Base-by-base conservation (phyloP, 2,329 filamentous ascomycete genomes). In the Coleophoma eucalyptorum region DNA sequence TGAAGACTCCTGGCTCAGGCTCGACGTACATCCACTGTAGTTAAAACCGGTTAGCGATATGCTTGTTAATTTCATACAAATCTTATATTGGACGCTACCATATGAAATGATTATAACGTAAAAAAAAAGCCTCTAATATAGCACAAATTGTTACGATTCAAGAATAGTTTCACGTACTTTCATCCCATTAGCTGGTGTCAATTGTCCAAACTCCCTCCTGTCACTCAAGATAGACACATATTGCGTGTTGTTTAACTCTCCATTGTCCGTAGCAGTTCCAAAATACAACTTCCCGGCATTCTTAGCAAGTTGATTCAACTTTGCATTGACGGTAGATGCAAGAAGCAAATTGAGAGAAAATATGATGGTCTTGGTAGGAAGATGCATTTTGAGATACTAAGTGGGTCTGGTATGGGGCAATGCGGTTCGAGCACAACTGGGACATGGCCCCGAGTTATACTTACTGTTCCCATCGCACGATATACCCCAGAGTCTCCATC, bases 171-270 rank as follows among this genome's bases (percentile, higher is more conserved):
- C 38, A 34, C 20, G 16, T 51, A 62, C 60, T 51, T 80, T 80
- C 65, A 81, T 77, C 3, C 76, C 75, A 63, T 88, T 88, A 45
- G 78, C 80, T 0, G 83, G 81, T 0, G 83, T 86, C 21, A 86
- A 73, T 64, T 83, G 77, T 32, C 84, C 84, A 59, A 87, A 87
- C 60, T 86, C 81, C 43, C 70, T 68, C 7, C 62, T 68, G 63
- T 84, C 70, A 55, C 73, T 74, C 40, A 84, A 69, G 53, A 85
- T 79, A 18, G 68, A 64, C 16, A 75, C 67, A 65, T 87, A 89
- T 26, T 72, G 60, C 12, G 67, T 62, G 65, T 87, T 79, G 42
- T 68, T 71, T 34, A 80, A 64, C 55, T 80, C 76, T 2, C 65
- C 63, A 3, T 76, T 77, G 63, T 87, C 80, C 40, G 82, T 80